Evolutionary conservation across 1,284 basidiomycete species (phyloP), one percentile per base, ranked within the genome.

Genomic region (Malassezia cuniculi): DNA sequence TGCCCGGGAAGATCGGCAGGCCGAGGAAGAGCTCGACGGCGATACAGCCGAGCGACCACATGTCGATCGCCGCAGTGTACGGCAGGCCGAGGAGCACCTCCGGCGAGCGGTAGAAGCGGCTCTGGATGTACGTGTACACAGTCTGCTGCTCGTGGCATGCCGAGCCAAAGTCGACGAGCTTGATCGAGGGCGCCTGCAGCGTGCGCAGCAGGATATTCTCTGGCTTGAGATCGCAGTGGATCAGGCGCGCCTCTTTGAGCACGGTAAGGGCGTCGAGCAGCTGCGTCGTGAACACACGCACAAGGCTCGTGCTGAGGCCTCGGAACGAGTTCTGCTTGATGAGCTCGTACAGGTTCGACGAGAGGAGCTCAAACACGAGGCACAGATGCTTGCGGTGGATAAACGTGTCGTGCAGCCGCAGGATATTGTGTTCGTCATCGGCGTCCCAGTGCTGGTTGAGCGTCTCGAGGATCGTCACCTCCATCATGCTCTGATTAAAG

Each of bases 321-420:
- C 93, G 84, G 76, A 97, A 99, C 66, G 90, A 86, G 70, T 97
- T 97, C 71, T 97, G 93, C 74, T 97, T 97, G 78, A 99, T 97
- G 57, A 99, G 77, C 70, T 99, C 90, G 73, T 97, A 97, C 46
- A 97, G 74, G 67, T 99, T 99, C 27, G 86, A 93, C 14, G 86
- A 93, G 6, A 99, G 76, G 41, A 95, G 76, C 70, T 99, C 90
- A 66, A 97, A 94, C 32, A 97, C 90, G 50, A 97, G 80, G 69
- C 90, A 97, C 31, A 97, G 74, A 69, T 99, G 93, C 59, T 78
- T 86, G 57, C 82, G 80, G 71, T 95, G 90, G 49, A 93, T 95
- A 71, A 99, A 99, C 0, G 85, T 86, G 69, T 95, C 90, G 17
- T 80, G 80, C 60, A 99, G 74, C 18, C 93, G 82, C 35, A 99